Percentiles rank a stretch among this genome's conserved stretches.
These are phyloP conservation scores for Suillus discolor DNA, from an alignment of 768 basidiomycete genomes.

Conservation along the genomic window DNA sequence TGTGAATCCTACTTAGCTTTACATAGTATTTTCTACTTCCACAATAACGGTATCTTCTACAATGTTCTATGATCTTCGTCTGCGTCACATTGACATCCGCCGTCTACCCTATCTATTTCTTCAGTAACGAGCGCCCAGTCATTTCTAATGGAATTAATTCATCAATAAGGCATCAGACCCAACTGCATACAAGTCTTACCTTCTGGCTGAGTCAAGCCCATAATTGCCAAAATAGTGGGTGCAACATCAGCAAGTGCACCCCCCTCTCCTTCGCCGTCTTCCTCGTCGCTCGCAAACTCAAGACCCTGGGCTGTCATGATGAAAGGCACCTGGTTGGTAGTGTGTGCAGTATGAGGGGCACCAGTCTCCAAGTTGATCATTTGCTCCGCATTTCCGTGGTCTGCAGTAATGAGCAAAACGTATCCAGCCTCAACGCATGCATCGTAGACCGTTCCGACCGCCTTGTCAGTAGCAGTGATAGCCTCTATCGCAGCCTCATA, in stretches of 20 bases:
- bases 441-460: slow-evolving; percentile 84
- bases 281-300: slow-evolving; percentile 52
- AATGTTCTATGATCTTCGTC: not conserved
- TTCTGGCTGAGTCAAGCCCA: slow-evolving; percentile 74
- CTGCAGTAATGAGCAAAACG: slow-evolving; percentile 85
- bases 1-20: too few species aligned
- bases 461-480: slow-evolving; percentile 84
- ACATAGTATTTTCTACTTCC: not conserved
- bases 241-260: slow-evolving; percentile 91
- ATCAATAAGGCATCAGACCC: not conserved
- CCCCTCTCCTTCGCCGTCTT: slow-evolving; percentile 55
- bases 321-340: slow-evolving; percentile 86
- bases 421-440: slow-evolving; percentile 88
- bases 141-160: slow-evolving; percentile 23
- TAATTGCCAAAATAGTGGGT: slow-evolving; percentile 79
- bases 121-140: slow-evolving; percentile 32
- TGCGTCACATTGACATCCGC: not conserved
- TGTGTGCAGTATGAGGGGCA: slow-evolving; percentile 90
- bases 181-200: slow-evolving; percentile 41
- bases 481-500: slow-evolving; percentile 92
- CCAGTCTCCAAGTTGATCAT: slow-evolving; percentile 86
- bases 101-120: slow-evolving; percentile 14
- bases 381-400: slow-evolving; percentile 96
- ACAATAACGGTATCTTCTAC: slow-evolving; percentile 1
- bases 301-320: slow-evolving; percentile 76